Percentiles rank a stretch among this genome's conserved stretches.
phyloP scores from a whole-genome alignment of 2,329 filamentous ascomycete genomes.

The Xylaria arbuscula region DNA sequence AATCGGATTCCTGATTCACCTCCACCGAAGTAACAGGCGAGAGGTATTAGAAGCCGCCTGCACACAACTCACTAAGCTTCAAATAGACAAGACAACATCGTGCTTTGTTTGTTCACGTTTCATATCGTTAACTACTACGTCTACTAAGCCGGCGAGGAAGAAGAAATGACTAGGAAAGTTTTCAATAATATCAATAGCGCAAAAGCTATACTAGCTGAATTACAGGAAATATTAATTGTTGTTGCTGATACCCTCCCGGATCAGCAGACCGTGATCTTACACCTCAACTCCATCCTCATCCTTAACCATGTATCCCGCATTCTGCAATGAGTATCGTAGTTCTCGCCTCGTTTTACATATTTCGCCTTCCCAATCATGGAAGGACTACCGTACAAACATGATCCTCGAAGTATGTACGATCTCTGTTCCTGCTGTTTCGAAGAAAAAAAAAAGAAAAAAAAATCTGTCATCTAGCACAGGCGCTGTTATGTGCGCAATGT shows the following conservation, averaged over 20 bases:
- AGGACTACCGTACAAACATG: background rate
- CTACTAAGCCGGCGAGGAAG: no score
- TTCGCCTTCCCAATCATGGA: background rate
- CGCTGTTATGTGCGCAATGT: conserved; percentile 22
- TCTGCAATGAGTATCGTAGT: conserved; percentile 16
- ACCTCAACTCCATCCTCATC: conserved; percentile 30
- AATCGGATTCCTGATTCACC: no score
- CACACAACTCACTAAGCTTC: background rate
- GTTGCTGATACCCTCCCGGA: conserved; percentile 22
- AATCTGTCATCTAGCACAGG: conserved; percentile 24
- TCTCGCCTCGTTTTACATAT: conserved; percentile 20
- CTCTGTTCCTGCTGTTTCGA: conserved; percentile 25
- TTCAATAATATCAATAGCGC: background rate
- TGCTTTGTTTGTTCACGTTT: no score
- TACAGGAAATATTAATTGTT: conserved; percentile 32
- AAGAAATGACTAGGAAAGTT: background rate
- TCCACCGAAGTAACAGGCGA: no score
- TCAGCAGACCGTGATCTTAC: conserved; percentile 33
- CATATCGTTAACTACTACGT: no score
- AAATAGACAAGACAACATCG: background rate
- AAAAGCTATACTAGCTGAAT: conserved; percentile 23
- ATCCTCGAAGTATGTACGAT: conserved; percentile 4
- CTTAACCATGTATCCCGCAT: conserved; percentile 26
- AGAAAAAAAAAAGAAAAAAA: conserved; percentile 19
- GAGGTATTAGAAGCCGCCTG: background rate